Base-by-base conservation (phyloP, 805 yeast species). In the Myxozyma vanderwaltii region DNA sequence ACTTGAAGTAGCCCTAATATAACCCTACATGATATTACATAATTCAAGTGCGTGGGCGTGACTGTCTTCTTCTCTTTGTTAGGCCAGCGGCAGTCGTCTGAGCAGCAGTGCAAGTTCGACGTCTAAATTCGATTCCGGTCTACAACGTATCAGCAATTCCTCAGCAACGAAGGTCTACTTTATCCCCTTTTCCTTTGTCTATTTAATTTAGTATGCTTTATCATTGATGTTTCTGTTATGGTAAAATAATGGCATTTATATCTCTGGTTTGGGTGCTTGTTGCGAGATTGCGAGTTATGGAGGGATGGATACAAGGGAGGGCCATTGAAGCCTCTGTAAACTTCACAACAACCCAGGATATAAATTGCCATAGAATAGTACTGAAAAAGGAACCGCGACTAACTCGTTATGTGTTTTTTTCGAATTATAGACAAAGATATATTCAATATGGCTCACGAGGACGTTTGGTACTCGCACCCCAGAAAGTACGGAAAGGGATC, bases 381-480 rank as follows among this genome's bases (percentile, higher is more conserved):
- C n/a, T n/a, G n/a, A n/a, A n/a, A n/a, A n/a, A n/a, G n/a, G n/a
- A n/a, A n/a, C n/a, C n/a, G n/a, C n/a, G n/a, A n/a, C n/a, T n/a
- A n/a, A n/a, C n/a, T n/a, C n/a, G n/a, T n/a, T n/a, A n/a, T n/a
- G n/a, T n/a, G n/a, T n/a, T 29, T 29, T 29, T 6, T 6, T 29
- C 10, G 33, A 29, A 29, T 10, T 29, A 29, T 29, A 29, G 33
- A 38, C 17, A n/a, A n/a, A n/a, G 21, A 27, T 29, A 45, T n/a
- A 36, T n/a, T 48, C 84, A 88, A 82, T 66, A 91, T 91, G 98
- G 97, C 97, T 88, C 98, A 91, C 97, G 97, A 90, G 87, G 87
- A 90, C 91, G 96, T 92, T 86, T 94, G 99, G 99, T 94, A 82
- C 87, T 91, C 98, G 80, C 99, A 94, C 96, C 99, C 99, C 86